phyloP scores from a whole-genome alignment of 257 asterid species.

The Henckelia pumila region DNA sequence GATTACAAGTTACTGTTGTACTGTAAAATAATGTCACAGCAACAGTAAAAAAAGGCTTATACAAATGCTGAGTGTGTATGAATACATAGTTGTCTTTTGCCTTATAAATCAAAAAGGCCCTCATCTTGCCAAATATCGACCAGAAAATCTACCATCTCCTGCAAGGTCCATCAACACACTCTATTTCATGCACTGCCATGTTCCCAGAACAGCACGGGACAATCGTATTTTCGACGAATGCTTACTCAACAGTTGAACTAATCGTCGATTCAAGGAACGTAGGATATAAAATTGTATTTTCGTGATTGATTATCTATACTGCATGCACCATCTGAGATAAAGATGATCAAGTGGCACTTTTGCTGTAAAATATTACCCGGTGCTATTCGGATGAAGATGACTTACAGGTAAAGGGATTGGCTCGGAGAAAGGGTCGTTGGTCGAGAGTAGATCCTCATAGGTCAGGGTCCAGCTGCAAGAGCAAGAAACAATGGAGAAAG shows the following conservation, averaged over 20 bases:
- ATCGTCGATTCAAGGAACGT: not conserved
- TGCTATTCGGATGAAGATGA: not conserved
- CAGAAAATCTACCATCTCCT: constrained; percentile 95
- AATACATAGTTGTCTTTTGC: not conserved
- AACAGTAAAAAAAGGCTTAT: no score
- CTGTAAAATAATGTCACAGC: no score
- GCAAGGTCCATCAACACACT: constrained; percentile 27
- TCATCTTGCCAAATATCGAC: constrained; percentile 92
- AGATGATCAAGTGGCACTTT: not conserved
- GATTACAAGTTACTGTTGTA: no score
- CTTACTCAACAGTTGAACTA: not conserved
- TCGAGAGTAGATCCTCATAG: constrained; percentile 85
- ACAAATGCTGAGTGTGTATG: no score
- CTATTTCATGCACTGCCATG: not conserved
- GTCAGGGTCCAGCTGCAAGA: constrained; percentile 84
- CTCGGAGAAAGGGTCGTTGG: constrained; percentile 66
- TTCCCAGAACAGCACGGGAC: not conserved
- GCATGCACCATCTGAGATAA: not conserved
- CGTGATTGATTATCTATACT: not conserved
- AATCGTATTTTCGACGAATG: not conserved
- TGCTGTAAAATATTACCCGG: not conserved
- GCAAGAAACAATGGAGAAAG: constrained; percentile 1
- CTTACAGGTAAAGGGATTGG: constrained; percentile 76
- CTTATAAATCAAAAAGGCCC: constrained; percentile 77
- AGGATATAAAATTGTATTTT: not conserved